Evolutionary conservation across 83 land plant species (phyloP), one percentile per base, ranked within the genome.

Genomic region (Thuja plicata): DNA sequence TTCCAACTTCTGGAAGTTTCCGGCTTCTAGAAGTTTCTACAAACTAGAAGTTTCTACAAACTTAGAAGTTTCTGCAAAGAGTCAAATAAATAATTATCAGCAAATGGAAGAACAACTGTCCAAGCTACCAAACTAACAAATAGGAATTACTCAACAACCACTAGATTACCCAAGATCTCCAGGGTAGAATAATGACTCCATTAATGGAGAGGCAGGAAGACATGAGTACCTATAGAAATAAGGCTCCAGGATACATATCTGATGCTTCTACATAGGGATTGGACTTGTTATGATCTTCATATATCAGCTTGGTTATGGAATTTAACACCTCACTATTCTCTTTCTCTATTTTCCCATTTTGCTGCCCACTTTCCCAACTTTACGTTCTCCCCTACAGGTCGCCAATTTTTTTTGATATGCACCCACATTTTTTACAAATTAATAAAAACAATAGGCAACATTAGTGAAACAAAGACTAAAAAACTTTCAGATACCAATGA

Each of bases 351-450:
- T 98, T 92, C 97, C 99, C 93, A 95, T 91, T 74, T 93, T 92
- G 40, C 91, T 81, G 32, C 94, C 90, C 19, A 96, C 50, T 48
- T 48, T 8, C 50, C 8, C 0, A 8, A 7, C 0, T 48, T 48
- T 8, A 48, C 50, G 88, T 86, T 90, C 91, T 16, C 38, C 40
- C 15, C 82, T 90, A 73, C 92, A 48, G 48, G 88, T 52, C 43
- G 91, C 91, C 41, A 95, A 88, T 94, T 94, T 97, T 95, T 94
- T 96, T 87, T 96, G 94, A 78, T 98, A 97, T 7, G 97, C 97
- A 41, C 95, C 87, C 41, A 98, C 99, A 4, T 97, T 99, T 88
- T 8, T 48, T 48, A 48, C 50, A 48, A 48, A 48, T 48, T 48
- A 9, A 9, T 48, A 0, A 8, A 0, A 93, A 95, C n/a, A 92